Conservation (phyloP, 2,329 filamentous ascomycete genomes). For the Helicocarpus griseus region DNA sequence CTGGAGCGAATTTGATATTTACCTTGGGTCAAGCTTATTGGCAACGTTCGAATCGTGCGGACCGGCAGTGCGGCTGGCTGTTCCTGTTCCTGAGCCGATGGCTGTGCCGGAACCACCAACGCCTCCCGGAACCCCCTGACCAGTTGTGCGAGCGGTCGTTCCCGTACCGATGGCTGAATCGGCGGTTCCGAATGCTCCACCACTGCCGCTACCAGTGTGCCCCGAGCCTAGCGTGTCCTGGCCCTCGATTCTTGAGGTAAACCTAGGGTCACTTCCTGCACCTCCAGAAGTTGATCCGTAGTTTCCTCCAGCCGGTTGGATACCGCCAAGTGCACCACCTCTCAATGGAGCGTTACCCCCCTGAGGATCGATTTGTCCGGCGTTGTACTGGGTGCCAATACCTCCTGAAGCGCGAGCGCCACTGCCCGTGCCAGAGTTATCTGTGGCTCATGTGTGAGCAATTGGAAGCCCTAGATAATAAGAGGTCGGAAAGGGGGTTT, state of each 20-base stretch:
- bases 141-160: too few relatives aligned
- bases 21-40: constrained; percentile 42
- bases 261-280: neutral
- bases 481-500: too few relatives aligned
- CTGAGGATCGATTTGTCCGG: constrained; percentile 2
- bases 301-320: neutral
- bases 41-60: constrained; percentile 35
- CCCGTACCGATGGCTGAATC: constrained; percentile 2
- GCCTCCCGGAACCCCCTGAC: neutral
- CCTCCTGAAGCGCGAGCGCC: neutral
- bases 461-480: too few relatives aligned
- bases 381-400: neutral
- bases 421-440: neutral
- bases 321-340: constrained; percentile 4
- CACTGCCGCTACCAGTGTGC: too few relatives aligned
- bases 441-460: neutral
- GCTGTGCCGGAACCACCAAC: neutral
- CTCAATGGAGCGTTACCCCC: constrained; percentile 2
- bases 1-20: neutral
- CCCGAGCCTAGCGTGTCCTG: neutral
- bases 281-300: neutral
- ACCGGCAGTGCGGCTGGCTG: constrained; percentile 20
- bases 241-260: neutral
- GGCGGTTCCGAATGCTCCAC: neutral
- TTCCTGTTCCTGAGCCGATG: constrained; percentile 16